Evolutionary conservation across 257 asterid species (phyloP).

Genomic region (Nicotiana attenuata): DNA sequence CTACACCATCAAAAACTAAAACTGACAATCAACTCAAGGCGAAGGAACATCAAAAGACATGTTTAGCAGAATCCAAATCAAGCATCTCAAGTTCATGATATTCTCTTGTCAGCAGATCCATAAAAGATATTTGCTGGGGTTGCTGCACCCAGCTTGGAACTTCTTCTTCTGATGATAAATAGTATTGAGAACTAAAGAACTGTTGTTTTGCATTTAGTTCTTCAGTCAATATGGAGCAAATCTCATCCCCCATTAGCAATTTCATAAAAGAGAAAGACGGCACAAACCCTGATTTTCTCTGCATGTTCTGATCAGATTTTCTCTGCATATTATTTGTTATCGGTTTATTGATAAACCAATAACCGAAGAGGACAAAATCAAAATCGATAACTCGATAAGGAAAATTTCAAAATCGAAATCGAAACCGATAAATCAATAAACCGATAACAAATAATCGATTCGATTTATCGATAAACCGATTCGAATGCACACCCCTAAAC

Average conservation of each 20-base stretch:
- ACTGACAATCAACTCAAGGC: not conserved
- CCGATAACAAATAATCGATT: no score
- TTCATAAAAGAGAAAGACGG: not conserved
- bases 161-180: no score
- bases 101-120: not conserved
- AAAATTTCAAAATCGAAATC: no score
- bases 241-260: not conserved
- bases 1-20: not conserved
- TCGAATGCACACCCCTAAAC: no score
- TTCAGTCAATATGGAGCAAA: not conserved
- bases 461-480: no score
- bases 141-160: not conserved
- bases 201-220: not conserved
- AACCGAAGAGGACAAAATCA: no score
- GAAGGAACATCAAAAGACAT: not conserved
- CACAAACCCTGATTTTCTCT: not conserved
- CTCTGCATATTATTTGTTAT: no score
- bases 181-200: not conserved
- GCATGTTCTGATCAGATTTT: not conserved
- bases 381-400: no score
- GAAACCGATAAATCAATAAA: no score
- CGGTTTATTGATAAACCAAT: no score
- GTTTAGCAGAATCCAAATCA: not conserved
- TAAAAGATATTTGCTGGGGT: not conserved
- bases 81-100: not conserved